Conservation (phyloP, 225 moss, liverwort and hornwort genomes). For the Polytrichum formosum region DNA sequence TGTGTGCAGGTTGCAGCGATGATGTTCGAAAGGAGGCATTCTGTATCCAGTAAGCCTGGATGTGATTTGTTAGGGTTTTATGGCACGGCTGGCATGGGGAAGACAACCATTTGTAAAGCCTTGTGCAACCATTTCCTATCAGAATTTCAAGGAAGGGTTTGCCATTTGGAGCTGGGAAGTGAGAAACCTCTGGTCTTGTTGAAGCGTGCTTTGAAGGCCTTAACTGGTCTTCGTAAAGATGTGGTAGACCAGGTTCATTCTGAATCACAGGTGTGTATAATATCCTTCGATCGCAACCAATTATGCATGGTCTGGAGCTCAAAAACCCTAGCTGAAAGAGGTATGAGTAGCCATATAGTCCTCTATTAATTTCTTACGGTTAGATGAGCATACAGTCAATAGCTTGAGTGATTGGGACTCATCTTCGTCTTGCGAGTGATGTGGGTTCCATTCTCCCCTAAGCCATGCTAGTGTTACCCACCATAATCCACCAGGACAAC, state of each 20-base stretch:
- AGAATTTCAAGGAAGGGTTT: slow-evolving; percentile 8
- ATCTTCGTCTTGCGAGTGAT: too few relatives aligned
- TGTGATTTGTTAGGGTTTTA: slow-evolving; percentile 3
- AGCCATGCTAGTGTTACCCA: too few relatives aligned
- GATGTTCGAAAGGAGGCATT: background rate
- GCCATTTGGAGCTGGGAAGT: background rate
- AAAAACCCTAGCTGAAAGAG: too few relatives aligned
- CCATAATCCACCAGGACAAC: too few relatives aligned
- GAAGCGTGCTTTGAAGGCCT: background rate
- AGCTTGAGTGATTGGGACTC: too few relatives aligned
- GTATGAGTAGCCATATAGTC: too few relatives aligned
- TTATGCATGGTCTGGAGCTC: too few relatives aligned
- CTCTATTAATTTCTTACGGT: too few relatives aligned
- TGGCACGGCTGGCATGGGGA: slow-evolving; percentile 10
- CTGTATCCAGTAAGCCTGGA: background rate
- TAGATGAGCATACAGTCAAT: too few relatives aligned
- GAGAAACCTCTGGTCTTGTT: background rate
- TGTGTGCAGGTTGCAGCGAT: background rate
- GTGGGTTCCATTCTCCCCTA: too few relatives aligned
- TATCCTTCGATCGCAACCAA: too few relatives aligned
- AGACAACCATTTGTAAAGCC: slow-evolving; percentile 12
- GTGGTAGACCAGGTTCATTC: background rate
- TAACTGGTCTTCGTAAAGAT: background rate
- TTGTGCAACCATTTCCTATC: background rate
- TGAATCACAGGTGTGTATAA: background rate